phyloP scores from a whole-genome alignment of 805 yeast species.

The Yarrowia phangngaensis region DNA sequence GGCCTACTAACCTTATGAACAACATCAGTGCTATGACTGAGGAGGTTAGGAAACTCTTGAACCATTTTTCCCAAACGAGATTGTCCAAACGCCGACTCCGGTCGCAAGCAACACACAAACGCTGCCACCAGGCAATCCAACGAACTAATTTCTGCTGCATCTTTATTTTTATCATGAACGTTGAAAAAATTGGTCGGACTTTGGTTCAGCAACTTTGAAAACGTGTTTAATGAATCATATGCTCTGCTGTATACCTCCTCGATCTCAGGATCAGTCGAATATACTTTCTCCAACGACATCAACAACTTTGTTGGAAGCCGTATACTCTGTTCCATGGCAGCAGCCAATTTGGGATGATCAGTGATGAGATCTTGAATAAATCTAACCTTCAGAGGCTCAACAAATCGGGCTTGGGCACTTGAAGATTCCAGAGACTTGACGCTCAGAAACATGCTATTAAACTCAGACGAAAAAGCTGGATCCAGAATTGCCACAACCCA shows the following conservation, averaged over 20 bases:
- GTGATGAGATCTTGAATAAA: constrained; percentile 19
- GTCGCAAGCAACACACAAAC: constrained; percentile 7
- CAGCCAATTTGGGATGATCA: background rate
- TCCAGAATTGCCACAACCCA: constrained; percentile 30
- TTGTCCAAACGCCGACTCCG: constrained; percentile 19
- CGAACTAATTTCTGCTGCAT: background rate
- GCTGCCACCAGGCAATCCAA: constrained; percentile 22
- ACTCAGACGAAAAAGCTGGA: constrained; percentile 1
- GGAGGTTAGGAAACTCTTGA: constrained; percentile 10
- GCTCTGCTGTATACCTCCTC: constrained; percentile 13
- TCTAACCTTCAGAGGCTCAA: constrained; percentile 14
- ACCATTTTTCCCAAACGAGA: constrained; percentile 11
- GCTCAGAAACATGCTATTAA: constrained; percentile 27
- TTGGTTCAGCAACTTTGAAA: constrained; percentile 6
- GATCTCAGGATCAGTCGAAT: background rate
- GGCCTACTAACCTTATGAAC: background rate
- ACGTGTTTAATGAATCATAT: constrained; percentile 2
- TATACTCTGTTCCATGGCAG: constrained; percentile 6
- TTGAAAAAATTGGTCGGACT: constrained; percentile 13
- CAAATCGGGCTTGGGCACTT: constrained; percentile 12
- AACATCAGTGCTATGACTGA: background rate
- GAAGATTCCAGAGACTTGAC: constrained; percentile 20
- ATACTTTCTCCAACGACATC: background rate
- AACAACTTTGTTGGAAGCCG: constrained; percentile 5
- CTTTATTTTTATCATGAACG: background rate